A percentile compares a stretch with the other conserved stretches of the same genome.
Evolutionary conservation across 129 eudicot genomes (phyloP).

Genomic region (Calendula officinalis): DNA sequence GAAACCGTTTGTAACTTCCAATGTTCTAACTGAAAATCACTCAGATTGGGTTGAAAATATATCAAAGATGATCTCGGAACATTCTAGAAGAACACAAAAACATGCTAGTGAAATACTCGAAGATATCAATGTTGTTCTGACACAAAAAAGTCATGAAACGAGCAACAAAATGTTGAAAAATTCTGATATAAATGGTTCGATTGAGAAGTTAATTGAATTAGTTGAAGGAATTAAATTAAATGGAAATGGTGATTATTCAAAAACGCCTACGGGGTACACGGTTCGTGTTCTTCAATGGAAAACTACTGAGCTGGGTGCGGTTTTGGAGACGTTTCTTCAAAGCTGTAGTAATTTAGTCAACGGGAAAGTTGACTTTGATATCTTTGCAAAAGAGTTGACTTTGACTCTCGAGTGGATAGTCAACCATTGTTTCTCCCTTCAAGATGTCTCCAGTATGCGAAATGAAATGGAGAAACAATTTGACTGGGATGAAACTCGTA

Average conservation of each 20-base stretch:
- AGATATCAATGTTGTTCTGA: constrained; percentile 38
- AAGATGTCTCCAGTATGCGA: constrained; percentile 87
- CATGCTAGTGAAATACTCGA: constrained; percentile 36
- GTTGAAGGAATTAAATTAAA: constrained; percentile 56
- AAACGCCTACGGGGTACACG: constrained; percentile 50
- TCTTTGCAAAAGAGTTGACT: constrained; percentile 59
- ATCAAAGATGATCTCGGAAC: constrained; percentile 38
- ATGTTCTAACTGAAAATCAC: constrained; percentile 25
- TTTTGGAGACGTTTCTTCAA: constrained; percentile 53
- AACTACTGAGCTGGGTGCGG: constrained; percentile 53
- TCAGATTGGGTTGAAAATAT: constrained; percentile 43
- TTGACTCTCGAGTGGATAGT: constrained; percentile 75
- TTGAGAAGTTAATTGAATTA: constrained; percentile 58
- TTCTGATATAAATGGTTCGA: constrained; percentile 39
- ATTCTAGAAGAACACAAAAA: constrained; percentile 33
- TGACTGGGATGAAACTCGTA: constrained; percentile 75
- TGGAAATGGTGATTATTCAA: constrained; percentile 31
- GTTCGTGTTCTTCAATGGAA: constrained; percentile 91
- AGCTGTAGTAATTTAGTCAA: constrained; percentile 51
- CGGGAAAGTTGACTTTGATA: constrained; percentile 49
- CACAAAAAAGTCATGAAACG: constrained; percentile 20
- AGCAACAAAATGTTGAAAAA: constrained; percentile 14
- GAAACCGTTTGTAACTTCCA: constrained; percentile 37
- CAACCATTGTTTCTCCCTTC: constrained; percentile 89
- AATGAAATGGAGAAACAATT: constrained; percentile 56